Conservation (phyloP, 495 filamentous ascomycete species). For the Xylaria nigripes region DNA sequence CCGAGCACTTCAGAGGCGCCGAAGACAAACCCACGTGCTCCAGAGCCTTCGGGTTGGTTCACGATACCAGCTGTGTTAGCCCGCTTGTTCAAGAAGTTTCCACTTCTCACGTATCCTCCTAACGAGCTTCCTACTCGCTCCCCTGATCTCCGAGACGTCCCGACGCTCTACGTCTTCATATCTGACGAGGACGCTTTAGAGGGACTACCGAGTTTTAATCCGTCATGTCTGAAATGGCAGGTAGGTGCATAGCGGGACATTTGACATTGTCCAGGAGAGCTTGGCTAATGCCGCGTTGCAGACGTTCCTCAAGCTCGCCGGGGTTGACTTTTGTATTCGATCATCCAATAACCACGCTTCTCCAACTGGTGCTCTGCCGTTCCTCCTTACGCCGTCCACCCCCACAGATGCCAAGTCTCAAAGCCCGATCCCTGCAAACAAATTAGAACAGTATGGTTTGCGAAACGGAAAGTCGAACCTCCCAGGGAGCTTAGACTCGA, state of each 20-base stretch:
- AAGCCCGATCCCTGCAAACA: conserved; percentile 52
- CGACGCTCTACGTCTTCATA: conserved; percentile 71
- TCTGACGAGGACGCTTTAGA: conserved; percentile 52
- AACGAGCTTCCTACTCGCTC: conserved; percentile 67
- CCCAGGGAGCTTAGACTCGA: conserved; percentile 16
- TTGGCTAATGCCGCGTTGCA: conserved; percentile 28
- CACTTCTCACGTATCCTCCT: conserved; percentile 65
- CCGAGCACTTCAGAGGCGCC: conserved; percentile 9
- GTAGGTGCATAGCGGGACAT: conserved; percentile 38
- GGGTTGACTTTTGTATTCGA: conserved; percentile 57
- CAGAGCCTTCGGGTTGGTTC: conserved; percentile 33
- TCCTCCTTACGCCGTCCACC: conserved; percentile 57
- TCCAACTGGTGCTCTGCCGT: conserved; percentile 78
- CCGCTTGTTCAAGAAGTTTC: conserved; percentile 74
- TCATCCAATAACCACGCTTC: conserved; percentile 90
- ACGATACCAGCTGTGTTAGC: conserved; percentile 69
- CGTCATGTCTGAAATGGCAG: conserved; percentile 94
- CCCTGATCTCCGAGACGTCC: conserved; percentile 41
- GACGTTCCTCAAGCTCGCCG: conserved; percentile 76
- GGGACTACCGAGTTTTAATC: conserved; percentile 78
- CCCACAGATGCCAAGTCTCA: conserved; percentile 11
- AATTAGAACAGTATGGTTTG: conserved; percentile 61
- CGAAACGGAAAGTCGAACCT: conserved; percentile 21
- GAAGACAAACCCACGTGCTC: conserved; percentile 10
- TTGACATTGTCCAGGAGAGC: not conserved